phyloP scores from a whole-genome alignment of 1,284 basidiomycete genomes.

The Moniliophthora roreri region DNA sequence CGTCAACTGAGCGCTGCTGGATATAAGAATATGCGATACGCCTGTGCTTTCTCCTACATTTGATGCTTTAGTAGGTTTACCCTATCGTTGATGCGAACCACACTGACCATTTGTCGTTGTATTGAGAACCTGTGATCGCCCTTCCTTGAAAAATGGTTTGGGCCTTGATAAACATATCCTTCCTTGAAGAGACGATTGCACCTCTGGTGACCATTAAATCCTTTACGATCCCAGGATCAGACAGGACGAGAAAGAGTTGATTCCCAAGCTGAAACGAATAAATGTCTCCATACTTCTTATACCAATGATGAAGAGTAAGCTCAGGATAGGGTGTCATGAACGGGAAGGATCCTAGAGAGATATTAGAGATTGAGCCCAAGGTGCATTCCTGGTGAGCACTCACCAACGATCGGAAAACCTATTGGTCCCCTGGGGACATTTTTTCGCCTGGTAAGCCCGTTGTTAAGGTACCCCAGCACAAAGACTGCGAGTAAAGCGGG shows the following conservation, averaged over 20 bases:
- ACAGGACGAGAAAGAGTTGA: conserved; percentile 42
- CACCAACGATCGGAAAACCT: conserved; percentile 2
- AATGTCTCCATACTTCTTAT: conserved; percentile 33
- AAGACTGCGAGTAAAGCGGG: too few relatives aligned
- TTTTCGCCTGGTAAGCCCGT: too few relatives aligned
- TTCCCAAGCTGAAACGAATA: conserved; percentile 28
- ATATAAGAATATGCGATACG: conserved; percentile 33
- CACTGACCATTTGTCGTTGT: conserved; percentile 29
- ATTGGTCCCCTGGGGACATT: background rate
- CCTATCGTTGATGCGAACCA: too few relatives aligned
- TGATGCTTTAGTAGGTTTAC: background rate
- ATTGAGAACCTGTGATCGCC: conserved; percentile 33
- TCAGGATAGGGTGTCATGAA: conserved; percentile 37
- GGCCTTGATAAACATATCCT: conserved; percentile 41
- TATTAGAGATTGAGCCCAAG: background rate
- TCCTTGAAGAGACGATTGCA: conserved; percentile 40
- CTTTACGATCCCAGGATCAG: conserved; percentile 35
- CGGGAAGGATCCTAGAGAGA: conserved; percentile 25
- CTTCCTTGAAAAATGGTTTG: conserved; percentile 38
- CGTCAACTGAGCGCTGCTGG: conserved; percentile 30
- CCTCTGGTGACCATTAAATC: conserved; percentile 44
- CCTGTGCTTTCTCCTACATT: conserved; percentile 37
- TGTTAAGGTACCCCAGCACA: too few relatives aligned
- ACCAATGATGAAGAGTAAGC: conserved; percentile 34
- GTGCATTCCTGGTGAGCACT: background rate